These are phyloP conservation scores for Aciculosporium take DNA, from an alignment of 2,329 filamentous ascomycete species.

Conservation along the genomic window DNA sequence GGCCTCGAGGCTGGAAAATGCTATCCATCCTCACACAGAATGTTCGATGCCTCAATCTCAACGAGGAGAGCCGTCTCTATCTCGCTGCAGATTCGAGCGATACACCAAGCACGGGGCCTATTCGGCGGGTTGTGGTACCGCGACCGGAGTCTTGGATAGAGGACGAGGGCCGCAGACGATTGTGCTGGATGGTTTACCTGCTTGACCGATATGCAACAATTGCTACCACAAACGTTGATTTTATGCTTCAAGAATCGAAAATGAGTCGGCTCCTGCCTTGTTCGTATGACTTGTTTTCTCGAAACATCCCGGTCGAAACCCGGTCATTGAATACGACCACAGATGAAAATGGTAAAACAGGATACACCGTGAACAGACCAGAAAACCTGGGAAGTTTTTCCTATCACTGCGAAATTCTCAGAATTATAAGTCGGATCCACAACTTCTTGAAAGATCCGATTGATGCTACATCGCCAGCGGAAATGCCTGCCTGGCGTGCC, in stretches of 20 bases:
- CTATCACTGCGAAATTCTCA: conserved; percentile 30
- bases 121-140: conserved; percentile 20
- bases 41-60: conserved; percentile 24
- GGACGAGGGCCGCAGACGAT: conserved; percentile 26
- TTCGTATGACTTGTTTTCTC: conserved; percentile 30
- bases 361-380: conserved; percentile 21
- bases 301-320: conserved; percentile 29
- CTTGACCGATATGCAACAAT: conserved; percentile 30
- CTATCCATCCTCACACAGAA: conserved; percentile 25
- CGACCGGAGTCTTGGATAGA: conserved; percentile 30
- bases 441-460: conserved; percentile 26
- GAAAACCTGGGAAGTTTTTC: conserved; percentile 31
- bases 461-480: conserved; percentile 23
- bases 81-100: conserved; percentile 20
- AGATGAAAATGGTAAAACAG: conserved; percentile 12
- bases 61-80: conserved; percentile 24
- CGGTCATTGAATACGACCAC: conserved; percentile 15
- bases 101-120: conserved; percentile 19
- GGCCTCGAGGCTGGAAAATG: conserved; percentile 28
- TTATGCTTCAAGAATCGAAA: conserved; percentile 24
- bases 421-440: conserved; percentile 28
- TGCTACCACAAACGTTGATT: conserved; percentile 26
- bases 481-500: conserved; percentile 27
- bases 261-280: conserved; percentile 28
- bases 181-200: conserved; percentile 32